Evolutionary conservation across 805 yeast genomes (phyloP).

Genomic region (Yarrowia hollandica): DNA sequence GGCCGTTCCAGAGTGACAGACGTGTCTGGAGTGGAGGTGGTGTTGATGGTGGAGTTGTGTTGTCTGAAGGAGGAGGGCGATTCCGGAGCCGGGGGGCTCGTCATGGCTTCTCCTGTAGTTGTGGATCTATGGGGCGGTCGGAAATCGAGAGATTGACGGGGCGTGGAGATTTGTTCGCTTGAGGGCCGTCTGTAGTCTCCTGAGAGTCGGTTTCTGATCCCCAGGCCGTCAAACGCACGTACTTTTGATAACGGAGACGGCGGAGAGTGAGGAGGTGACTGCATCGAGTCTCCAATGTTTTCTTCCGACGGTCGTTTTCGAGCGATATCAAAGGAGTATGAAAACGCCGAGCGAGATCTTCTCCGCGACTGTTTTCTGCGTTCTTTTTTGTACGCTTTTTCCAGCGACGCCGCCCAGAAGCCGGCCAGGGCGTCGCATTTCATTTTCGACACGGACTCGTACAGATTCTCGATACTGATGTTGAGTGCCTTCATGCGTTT

Average conservation of each 20-base stretch:
- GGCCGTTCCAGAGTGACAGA: slow-evolving; percentile 4
- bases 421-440: slow-evolving; percentile 75
- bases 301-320: slow-evolving; percentile 3
- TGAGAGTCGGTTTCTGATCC: slow-evolving; percentile 20
- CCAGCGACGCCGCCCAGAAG: slow-evolving; percentile 67
- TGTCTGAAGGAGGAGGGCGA: neutral
- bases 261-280: neutral
- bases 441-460: slow-evolving; percentile 55
- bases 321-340: neutral
- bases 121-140: slow-evolving; percentile 16
- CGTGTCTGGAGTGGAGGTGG: slow-evolving; percentile 17
- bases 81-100: neutral
- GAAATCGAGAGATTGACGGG: slow-evolving; percentile 14
- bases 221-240: slow-evolving; percentile 1
- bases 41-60: too few species aligned
- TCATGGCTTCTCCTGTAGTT: slow-evolving; percentile 14
- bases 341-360: neutral
- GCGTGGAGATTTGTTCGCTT: slow-evolving; percentile 20
- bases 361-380: slow-evolving; percentile 13
- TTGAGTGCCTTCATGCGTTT: slow-evolving; percentile 60
- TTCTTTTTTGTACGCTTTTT: slow-evolving; percentile 45
- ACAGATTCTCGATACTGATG: slow-evolving; percentile 61
- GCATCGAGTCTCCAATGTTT: slow-evolving; percentile 1
- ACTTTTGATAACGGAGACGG: slow-evolving; percentile 11
- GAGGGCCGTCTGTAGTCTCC: slow-evolving; percentile 21